These are phyloP conservation scores for Ceratocystis smalleyi DNA, from an alignment of 2,329 filamentous ascomycete genomes.

Conservation along the genomic window DNA sequence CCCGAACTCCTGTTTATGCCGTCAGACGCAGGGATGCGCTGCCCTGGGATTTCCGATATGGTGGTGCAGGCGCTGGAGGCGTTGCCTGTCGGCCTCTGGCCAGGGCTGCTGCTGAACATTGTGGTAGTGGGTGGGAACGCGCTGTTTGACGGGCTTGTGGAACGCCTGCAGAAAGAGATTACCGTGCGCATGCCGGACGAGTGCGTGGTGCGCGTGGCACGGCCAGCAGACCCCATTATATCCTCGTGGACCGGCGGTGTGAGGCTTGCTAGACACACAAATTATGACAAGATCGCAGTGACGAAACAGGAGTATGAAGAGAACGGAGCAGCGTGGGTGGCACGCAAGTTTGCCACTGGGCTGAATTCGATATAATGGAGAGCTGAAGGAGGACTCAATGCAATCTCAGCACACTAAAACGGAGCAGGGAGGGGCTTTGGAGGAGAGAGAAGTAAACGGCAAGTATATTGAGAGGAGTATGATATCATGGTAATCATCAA, in stretches of 20 bases:
- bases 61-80: conserved; percentile 61
- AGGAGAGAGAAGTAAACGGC: background rate
- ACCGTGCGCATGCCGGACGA: conserved; percentile 57
- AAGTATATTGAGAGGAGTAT: conserved; percentile 3
- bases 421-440: background rate
- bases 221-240: conserved; percentile 56
- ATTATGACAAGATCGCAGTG: conserved; percentile 55
- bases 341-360: conserved; percentile 45
- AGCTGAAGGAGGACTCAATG: background rate
- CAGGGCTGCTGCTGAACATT: conserved; percentile 70
- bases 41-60: conserved; percentile 69
- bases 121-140: conserved; percentile 79
- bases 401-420: background rate
- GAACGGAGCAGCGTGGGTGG: conserved; percentile 59
- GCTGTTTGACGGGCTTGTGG: conserved; percentile 63
- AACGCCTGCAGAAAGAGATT: conserved; percentile 62
- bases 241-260: conserved; percentile 80
- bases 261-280: conserved; percentile 52
- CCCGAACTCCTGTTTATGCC: conserved; percentile 85
- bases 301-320: conserved; percentile 86
- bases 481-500: conserved; percentile 1
- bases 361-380: conserved; percentile 7
- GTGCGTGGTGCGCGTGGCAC: conserved; percentile 58
- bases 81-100: conserved; percentile 70
- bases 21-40: conserved; percentile 66